Evolutionary conservation across 2,329 filamentous ascomycete genomes (phyloP).

Genomic region (Hyphodiscus sp.): DNA sequence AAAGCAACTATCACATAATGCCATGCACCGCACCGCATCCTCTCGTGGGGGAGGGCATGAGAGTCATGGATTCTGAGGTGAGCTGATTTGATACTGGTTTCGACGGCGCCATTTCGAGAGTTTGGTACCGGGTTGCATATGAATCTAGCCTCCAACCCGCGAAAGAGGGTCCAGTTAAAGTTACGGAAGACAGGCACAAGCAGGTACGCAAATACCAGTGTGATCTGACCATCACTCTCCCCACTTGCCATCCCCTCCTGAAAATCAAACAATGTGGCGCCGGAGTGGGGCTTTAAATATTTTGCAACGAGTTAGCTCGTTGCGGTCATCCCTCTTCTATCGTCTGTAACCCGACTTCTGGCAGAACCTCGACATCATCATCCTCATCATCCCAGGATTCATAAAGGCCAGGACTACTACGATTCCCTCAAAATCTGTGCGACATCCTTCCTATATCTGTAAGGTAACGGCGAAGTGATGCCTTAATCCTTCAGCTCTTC

Average conservation of each 20-base stretch:
- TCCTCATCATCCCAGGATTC: neutral
- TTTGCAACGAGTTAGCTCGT: neutral
- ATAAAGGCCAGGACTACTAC: neutral
- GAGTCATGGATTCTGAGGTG: neutral
- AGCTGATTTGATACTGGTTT: neutral
- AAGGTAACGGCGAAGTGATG: neutral
- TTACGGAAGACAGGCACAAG: neutral
- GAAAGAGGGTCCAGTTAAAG: neutral
- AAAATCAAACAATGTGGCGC: neutral
- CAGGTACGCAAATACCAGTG: neutral
- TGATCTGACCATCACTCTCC: neutral
- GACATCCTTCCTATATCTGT: neutral
- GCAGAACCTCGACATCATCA: neutral
- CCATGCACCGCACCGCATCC: neutral
- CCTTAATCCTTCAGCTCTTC: neutral
- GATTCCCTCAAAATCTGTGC: neutral
- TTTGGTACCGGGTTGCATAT: neutral
- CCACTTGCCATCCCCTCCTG: neutral
- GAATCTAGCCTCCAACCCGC: neutral
- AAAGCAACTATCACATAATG: neutral
- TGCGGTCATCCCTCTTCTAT: neutral
- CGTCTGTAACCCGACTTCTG: neutral
- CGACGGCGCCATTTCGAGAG: neutral
- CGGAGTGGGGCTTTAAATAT: neutral
- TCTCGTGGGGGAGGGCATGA: neutral